Evolutionary conservation across 2,329 filamentous ascomycete genomes (phyloP).

Genomic region (Fusarium zealandicum): DNA sequence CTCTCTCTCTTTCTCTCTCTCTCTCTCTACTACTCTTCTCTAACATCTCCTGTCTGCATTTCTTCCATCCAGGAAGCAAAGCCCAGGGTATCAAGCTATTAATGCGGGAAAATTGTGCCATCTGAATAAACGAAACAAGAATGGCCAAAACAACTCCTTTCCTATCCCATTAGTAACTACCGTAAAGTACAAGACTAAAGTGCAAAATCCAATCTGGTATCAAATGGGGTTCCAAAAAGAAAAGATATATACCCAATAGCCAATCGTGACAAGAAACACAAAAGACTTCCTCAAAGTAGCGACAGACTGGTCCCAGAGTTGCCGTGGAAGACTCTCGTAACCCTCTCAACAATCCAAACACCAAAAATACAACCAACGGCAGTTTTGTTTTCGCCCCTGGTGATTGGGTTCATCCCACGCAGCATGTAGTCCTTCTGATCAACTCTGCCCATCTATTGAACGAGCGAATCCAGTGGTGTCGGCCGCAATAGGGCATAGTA

Average conservation of each 20-base stretch:
- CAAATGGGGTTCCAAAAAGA: constrained; percentile 15
- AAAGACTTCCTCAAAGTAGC: not conserved
- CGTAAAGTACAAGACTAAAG: constrained; percentile 10
- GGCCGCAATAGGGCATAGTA: constrained; percentile 15
- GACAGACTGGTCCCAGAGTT: not conserved
- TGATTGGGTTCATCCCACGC: not conserved
- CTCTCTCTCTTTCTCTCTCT: too few species aligned
- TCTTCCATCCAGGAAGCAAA: constrained; percentile 10
- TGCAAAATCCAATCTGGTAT: constrained; percentile 35
- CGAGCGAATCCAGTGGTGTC: constrained; percentile 21
- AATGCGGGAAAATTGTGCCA: constrained; percentile 10
- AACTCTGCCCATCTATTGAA: constrained; percentile 25
- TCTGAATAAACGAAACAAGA: constrained; percentile 19
- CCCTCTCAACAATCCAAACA: not conserved
- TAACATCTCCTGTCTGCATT: constrained; percentile 11
- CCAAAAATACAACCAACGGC: not conserved
- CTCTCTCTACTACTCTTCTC: too few species aligned
- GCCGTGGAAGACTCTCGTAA: not conserved
- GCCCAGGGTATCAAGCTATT: constrained; percentile 28
- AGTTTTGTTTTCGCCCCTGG: not conserved
- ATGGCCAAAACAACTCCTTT: constrained; percentile 22
- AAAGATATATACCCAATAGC: constrained; percentile 8
- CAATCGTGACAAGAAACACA: constrained; percentile 7
- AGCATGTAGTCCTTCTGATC: not conserved
- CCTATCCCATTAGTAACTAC: constrained; percentile 8